Evolutionary conservation across 2,329 filamentous ascomycete species (phyloP).

Genomic region (Alternaria postmessia): DNA sequence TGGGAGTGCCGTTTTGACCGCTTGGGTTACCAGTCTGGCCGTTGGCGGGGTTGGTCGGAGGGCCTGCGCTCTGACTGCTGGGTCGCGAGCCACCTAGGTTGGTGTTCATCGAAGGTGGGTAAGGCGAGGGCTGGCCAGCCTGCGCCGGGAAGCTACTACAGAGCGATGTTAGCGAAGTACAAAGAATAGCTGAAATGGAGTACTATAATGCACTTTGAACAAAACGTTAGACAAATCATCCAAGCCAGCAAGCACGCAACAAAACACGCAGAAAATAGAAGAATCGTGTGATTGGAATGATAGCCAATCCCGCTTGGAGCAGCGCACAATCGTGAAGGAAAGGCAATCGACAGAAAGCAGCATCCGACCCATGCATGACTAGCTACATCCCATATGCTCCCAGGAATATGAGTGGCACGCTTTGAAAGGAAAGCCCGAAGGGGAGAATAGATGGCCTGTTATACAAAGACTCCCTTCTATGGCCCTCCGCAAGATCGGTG

Average conservation of each 20-base stretch:
- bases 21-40: neutral
- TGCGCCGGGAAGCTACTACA: constrained; percentile 6
- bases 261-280: constrained; percentile 41
- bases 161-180: constrained; percentile 6
- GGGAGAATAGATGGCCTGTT: constrained; percentile 47
- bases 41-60: neutral
- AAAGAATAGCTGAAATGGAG: constrained; percentile 9
- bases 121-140: constrained; percentile 11
- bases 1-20: constrained; percentile 1
- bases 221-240: constrained; percentile 31
- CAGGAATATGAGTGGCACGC: constrained; percentile 36
- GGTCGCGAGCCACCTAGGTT: constrained; percentile 5
- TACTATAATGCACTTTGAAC: constrained; percentile 16
- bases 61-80: neutral
- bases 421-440: constrained; percentile 43
- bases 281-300: constrained; percentile 47
- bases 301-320: constrained; percentile 47
- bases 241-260: constrained; percentile 32
- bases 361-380: constrained; percentile 44
- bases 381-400: constrained; percentile 47
- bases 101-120: constrained; percentile 7
- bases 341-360: constrained; percentile 45
- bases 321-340: constrained; percentile 36
- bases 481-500: constrained; percentile 46
- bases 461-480: constrained; percentile 49